A percentile compares a stretch with the other conserved stretches of the same genome.
Evolutionary conservation across 768 basidiomycete species (phyloP).

Genomic region (Lanmaoa pseudosensibilis): DNA sequence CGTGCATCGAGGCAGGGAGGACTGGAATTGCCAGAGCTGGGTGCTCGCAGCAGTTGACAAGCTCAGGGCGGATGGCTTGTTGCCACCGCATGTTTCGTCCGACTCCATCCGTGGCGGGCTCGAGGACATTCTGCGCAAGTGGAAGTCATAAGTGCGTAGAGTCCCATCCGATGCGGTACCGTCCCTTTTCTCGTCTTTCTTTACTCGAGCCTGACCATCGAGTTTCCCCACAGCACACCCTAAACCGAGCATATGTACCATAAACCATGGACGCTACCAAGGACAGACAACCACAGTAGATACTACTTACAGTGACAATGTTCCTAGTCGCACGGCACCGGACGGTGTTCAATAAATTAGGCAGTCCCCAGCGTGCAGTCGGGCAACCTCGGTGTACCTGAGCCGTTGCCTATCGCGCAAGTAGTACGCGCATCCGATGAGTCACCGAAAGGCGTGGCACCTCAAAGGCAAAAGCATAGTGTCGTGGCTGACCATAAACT

Average conservation of each 20-base stretch:
- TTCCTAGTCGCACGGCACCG: background rate
- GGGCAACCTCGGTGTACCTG: background rate
- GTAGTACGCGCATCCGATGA: background rate
- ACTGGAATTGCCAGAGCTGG: conserved; percentile 36
- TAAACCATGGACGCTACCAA: background rate
- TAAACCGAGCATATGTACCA: background rate
- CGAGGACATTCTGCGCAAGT: conserved; percentile 24
- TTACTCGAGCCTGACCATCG: conserved; percentile 5
- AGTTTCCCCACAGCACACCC: background rate
- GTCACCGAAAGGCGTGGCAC: background rate
- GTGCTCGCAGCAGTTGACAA: conserved; percentile 26
- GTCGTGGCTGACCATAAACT: background rate
- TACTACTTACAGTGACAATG: background rate
- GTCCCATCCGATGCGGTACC: background rate
- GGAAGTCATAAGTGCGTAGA: conserved; percentile 17
- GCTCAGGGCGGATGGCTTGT: conserved; percentile 17
- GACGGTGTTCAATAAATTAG: conserved; percentile 1
- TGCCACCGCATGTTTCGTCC: conserved; percentile 21
- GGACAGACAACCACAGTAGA: background rate
- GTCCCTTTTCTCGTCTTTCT: background rate
- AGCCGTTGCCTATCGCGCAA: background rate
- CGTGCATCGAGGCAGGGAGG: conserved; percentile 27
- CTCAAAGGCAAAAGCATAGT: background rate
- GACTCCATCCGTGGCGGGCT: conserved; percentile 22
- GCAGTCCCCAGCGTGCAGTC: background rate